Evolutionary conservation across 2,329 filamentous ascomycete genomes (phyloP), one percentile per base, ranked within the genome.

Genomic region (Pseudophaeomoniella oleicola): DNA sequence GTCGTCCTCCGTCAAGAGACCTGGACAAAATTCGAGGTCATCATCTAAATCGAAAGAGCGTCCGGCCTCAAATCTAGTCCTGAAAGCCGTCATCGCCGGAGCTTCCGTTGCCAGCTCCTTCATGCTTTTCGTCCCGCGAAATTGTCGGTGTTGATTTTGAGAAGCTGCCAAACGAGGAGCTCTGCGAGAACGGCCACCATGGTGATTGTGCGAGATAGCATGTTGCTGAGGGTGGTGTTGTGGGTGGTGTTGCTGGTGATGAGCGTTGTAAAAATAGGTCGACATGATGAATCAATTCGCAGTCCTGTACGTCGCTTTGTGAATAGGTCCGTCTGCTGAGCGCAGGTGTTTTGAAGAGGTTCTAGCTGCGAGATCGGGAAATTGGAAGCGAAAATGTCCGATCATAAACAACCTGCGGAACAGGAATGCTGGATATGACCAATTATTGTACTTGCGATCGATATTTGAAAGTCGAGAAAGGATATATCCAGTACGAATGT

Each of bases 1-100:
- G 75, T 94, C 86, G 61, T 74, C 86, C 63, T 94, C 87, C 22
- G 86, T 93, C 65, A 96, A 68, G 49, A 96, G 72, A 56, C 80
- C 78, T 44, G 88, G 88, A 63, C 87, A 94, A 61, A 96, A 96
- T 60, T 94, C 81, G 63, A 94, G 72, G 57, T 96, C 88, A 56
- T 96, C 88, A 53, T 94, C 88, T 43, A 96, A 71, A 50, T 96
- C 88, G 53, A 96, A 96, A 6, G 87, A 94, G 41, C 86, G 77
- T 41, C 83, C 85, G 45, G 85, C 82, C 64, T 96, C 87, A 49
- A 93, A 93, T 54, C 86, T 79, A 47, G 75, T 75, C 49, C 88
- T 81, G 66, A 93, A 94, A 44, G 78, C 75, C 42, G 72, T 71
- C 41, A 92, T 67, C 35, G 78, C 73, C 14, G 76, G 75, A n/a